Percentiles rank a stretch among this genome's conserved stretches.
Conservation (phyloP, 768 basidiomycete genomes). For the Gelatoporia subvermispora region DNA sequence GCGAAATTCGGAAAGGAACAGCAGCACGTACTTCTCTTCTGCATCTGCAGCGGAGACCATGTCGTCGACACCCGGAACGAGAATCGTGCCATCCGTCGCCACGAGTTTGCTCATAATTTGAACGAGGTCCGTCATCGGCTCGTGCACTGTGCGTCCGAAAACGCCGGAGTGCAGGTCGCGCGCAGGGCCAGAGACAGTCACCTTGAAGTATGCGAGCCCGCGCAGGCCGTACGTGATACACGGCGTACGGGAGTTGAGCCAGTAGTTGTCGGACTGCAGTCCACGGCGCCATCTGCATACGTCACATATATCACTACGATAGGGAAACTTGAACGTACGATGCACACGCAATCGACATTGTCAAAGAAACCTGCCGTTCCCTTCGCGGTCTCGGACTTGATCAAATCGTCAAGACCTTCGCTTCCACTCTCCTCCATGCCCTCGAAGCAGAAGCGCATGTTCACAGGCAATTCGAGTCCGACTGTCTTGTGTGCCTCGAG, state of each 20-base stretch:
- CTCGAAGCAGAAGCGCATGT: conserved; percentile 89
- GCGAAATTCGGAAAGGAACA: background rate
- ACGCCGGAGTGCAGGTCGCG: conserved; percentile 89
- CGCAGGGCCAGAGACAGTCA: conserved; percentile 77
- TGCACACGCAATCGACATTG: conserved; percentile 90
- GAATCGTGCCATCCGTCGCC: conserved; percentile 69
- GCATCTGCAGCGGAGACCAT: conserved; percentile 71
- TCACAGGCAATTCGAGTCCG: conserved; percentile 75
- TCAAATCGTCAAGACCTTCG: conserved; percentile 86
- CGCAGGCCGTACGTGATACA: conserved; percentile 85
- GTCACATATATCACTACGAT: background rate
- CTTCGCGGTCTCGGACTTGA: conserved; percentile 63
- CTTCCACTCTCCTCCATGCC: conserved; percentile 97
- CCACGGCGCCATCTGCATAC: background rate
- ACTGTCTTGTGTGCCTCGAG: conserved; percentile 76
- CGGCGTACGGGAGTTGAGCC: conserved; percentile 81
- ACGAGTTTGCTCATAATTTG: conserved; percentile 83
- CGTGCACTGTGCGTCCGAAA: conserved; percentile 77
- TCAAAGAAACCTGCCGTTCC: conserved; percentile 73
- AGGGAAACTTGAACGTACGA: conserved; percentile 49
- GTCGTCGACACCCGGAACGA: conserved; percentile 85
- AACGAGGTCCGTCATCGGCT: conserved; percentile 94
- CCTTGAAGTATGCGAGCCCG: conserved; percentile 82
- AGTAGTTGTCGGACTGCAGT: conserved; percentile 87
- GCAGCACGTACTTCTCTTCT: conserved; percentile 54